phyloP scores from a whole-genome alignment of 1,139 yeast genomes.

The Blastobotrys capitulatus region DNA sequence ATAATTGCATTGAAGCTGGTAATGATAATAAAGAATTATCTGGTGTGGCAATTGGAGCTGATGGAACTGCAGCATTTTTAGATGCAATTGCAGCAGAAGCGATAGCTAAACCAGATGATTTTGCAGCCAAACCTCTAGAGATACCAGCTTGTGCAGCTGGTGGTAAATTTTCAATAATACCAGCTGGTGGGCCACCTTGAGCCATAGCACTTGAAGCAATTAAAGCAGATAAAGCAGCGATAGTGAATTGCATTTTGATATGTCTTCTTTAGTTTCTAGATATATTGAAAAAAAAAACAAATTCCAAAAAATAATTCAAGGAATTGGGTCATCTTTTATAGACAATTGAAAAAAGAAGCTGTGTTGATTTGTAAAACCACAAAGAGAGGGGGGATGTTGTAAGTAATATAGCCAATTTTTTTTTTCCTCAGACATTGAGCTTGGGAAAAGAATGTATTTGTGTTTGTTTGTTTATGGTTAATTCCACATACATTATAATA shows the following conservation, averaged over 20 bases:
- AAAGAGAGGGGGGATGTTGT: too few relatives aligned
- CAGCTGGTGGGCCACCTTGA: constrained; percentile 1
- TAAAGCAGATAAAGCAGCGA: not conserved
- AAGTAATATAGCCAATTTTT: too few relatives aligned
- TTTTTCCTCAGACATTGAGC: too few relatives aligned
- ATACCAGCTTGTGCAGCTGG: not conserved
- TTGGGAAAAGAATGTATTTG: too few relatives aligned
- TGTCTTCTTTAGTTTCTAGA: not conserved
- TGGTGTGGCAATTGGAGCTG: not conserved
- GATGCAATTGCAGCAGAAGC: not conserved
- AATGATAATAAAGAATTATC: not conserved
- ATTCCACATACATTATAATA: too few relatives aligned
- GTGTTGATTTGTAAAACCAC: too few relatives aligned
- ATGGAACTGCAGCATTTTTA: not conserved
- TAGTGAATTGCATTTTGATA: not conserved
- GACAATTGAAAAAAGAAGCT: too few relatives aligned
- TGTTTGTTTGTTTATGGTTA: too few relatives aligned
- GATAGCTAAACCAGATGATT: not conserved
- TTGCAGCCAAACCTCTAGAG: not conserved
- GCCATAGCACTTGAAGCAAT: not conserved
- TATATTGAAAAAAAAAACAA: not conserved
- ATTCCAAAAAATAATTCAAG: too few relatives aligned
- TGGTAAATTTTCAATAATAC: not conserved
- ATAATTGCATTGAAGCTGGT: not conserved
- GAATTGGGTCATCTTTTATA: too few relatives aligned